Base-by-base conservation (phyloP, 2,329 filamentous ascomycete genomes). In the Plenodomus biglobosus region DNA sequence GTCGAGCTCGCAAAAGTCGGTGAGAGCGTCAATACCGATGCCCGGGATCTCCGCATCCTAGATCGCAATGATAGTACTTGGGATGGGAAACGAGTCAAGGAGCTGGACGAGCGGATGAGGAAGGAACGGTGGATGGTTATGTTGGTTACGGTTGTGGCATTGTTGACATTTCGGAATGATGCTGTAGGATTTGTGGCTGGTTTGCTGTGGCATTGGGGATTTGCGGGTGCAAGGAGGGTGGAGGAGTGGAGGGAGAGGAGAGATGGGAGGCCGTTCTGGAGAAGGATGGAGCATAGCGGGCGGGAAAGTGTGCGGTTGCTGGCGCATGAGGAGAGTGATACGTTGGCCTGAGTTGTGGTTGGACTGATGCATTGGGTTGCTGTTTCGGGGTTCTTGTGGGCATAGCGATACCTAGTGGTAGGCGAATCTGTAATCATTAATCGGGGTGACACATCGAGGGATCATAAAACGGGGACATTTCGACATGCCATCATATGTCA, bases 151-250 rank as follows among this genome's bases (percentile, higher is more conserved):
- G 84, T 90, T 8, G 91, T 88, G 0, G 82, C 87, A 2, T 80
- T 95, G 44, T 72, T 97, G 41, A 90, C 90, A 0, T 96, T 95
- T 63, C 87, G 85, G 69, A 97, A 96, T 65, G 92, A 95, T 72
- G 91, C 86, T 0, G 82, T 96, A 5, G 92, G 92, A 0, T 96
- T 96, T 62, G 51, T 88, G 13, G 89, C 87, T 0, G 92, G 92
- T 0, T 82, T 95, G 78, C 68, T 88, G 3, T 95, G 90, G 68
- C 84, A 92, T 71, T 86, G 81, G 73, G 82, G 84, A 0, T 88
- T 91, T 34, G 55, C 50, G 27, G 52, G 35, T 40, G 67, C 62
- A 17, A 55, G 54, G 18, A 51, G 52, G 17, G 22, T 69, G 2
- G 58, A 66, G 20, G 57, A 55, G 5, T 62, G 62, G 66, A 58